Evolutionary conservation across 495 filamentous ascomycete species (phyloP), one percentile per base, ranked within the genome.

Genomic region (Penicillium tannophilum): DNA sequence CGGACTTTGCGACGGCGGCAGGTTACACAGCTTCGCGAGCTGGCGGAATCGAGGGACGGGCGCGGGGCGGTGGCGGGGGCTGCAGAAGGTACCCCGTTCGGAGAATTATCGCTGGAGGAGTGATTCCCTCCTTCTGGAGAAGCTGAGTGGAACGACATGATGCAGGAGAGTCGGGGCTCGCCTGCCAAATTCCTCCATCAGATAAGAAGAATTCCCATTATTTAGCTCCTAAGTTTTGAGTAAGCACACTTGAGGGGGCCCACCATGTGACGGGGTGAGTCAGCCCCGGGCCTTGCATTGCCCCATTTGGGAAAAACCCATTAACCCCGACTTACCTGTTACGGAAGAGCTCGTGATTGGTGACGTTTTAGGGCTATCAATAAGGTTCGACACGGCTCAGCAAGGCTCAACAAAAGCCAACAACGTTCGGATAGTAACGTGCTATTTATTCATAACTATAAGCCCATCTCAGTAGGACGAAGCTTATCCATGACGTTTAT

Each of bases 1-100:
- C 88, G 87, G 5, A 94, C 91, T 70, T 96, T 96, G 47, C 92
- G 80, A 59, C 87, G 84, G 23, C 91, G 82, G 68, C 92, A 96
- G 28, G 90, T 94, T 3, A 91, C 85, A 71, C 92, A 96, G 61
- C 89, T 92, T 55, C 91, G 82, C 9, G 87, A 81, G 63, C 86
- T 88, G 39, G 60, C 52, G 42, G 54, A 56, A 49, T 65, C 63
- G 28, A 56, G 14, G 35, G 56, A 10, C 41, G 63, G 45, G 53
- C 47, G 59, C 45, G 65, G 59, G 31, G 51, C 48, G 59, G 63
- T 65, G 45, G 65, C 64, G 50, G 61, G 52, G 19, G 52, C 36
- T 42, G 52, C 35, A 48, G 50, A 35, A 2, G 45, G 53, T 14
- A 56, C 55, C 28, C 44, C 50, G 19, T 47, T 64, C 46, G 65